Percentiles rank a stretch among this genome's conserved stretches.
Conservation (phyloP, 2,329 filamentous ascomycete species). For the Talaromyces sp. region DNA sequence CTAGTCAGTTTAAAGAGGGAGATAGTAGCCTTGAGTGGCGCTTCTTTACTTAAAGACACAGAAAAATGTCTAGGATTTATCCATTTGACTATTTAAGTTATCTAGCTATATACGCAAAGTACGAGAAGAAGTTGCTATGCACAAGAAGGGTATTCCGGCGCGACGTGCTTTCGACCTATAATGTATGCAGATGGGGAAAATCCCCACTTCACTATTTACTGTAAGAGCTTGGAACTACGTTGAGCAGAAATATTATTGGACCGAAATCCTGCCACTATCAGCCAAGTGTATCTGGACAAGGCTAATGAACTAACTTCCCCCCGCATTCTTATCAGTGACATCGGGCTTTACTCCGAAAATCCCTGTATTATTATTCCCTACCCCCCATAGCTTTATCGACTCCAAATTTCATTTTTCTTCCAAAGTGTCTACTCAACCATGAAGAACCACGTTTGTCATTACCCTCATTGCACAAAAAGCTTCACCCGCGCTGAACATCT, state of each 20-base stretch:
- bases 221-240: too few species aligned
- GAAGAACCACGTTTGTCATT: constrained; percentile 18
- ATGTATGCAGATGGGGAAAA: too few species aligned
- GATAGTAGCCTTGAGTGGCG: constrained; percentile 42
- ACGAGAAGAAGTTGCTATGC: too few species aligned
- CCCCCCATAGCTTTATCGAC: background rate
- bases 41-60: constrained; percentile 23
- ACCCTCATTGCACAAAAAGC: constrained; percentile 27
- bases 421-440: constrained; percentile 1
- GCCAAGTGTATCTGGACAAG: background rate
- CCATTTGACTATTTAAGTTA: too few species aligned
- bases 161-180: too few species aligned
- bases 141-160: too few species aligned
- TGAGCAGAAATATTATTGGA: too few species aligned
- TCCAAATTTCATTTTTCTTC: background rate
- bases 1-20: constrained; percentile 42
- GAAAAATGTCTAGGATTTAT: background rate
- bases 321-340: constrained; percentile 23
- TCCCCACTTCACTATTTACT: too few species aligned
- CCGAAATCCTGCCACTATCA: too few species aligned
- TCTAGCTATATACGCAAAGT: background rate
- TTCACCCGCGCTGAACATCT: constrained; percentile 63
- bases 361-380: constrained; percentile 1
- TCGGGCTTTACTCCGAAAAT: constrained; percentile 11
- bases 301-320: constrained; percentile 13